These are phyloP conservation scores for Phlyctochytrium arcticum DNA, from an alignment of 192 early-diverging fungal genomes.

Conservation along the genomic window DNA sequence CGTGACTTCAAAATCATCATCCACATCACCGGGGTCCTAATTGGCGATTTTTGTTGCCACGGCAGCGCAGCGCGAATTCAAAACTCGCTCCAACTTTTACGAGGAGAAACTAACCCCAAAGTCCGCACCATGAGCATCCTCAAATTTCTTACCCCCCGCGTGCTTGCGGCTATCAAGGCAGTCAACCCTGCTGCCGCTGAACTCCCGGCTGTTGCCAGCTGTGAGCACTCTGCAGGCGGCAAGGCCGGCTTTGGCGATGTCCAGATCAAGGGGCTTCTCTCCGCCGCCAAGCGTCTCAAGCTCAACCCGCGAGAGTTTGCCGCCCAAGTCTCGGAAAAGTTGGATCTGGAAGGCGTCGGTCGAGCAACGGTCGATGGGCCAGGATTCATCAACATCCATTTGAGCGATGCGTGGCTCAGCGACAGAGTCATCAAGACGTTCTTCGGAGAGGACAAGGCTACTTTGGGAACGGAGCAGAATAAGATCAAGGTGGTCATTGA, in stretches of 20 bases:
- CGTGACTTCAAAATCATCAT: too few relatives aligned
- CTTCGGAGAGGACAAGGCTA: not conserved
- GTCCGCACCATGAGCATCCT: slow-evolving; percentile 12
- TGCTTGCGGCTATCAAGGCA: slow-evolving; percentile 19
- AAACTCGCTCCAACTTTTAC: too few relatives aligned
- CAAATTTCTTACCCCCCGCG: slow-evolving; percentile 13
- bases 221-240: not conserved
- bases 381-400: slow-evolving; percentile 18
- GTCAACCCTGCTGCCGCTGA: slow-evolving; percentile 10
- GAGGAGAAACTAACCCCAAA: too few relatives aligned
- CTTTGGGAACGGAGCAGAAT: slow-evolving; percentile 52
- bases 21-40: too few relatives aligned
- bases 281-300: slow-evolving; percentile 20
- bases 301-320: slow-evolving; percentile 13
- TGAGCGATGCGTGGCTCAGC: slow-evolving; percentile 2
- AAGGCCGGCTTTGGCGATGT: slow-evolving; percentile 2
- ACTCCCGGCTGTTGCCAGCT: slow-evolving; percentile 1
- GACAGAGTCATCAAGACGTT: slow-evolving; percentile 2
- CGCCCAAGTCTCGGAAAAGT: not conserved
- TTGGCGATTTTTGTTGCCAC: too few relatives aligned
- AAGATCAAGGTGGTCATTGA: slow-evolving; percentile 68
- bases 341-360: slow-evolving; percentile 8
- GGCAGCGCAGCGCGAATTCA: too few relatives aligned
- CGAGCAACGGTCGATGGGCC: slow-evolving; percentile 21
- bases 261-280: slow-evolving; percentile 11